Evolutionary conservation across 495 filamentous ascomycete species (phyloP).

Genomic region (Aspergillus wentii): DNA sequence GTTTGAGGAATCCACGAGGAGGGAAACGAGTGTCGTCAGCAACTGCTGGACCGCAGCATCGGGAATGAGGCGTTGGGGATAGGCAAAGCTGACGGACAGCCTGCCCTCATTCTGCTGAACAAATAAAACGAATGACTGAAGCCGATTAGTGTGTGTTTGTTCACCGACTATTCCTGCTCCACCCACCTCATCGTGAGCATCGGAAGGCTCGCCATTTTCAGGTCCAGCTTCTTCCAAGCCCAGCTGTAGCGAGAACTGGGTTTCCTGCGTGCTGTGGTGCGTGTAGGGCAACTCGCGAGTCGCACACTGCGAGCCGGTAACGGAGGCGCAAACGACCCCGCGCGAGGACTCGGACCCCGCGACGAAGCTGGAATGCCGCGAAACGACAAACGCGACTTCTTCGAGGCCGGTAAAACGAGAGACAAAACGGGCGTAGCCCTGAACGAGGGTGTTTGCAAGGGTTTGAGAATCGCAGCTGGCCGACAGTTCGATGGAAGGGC

Average conservation of each 20-base stretch:
- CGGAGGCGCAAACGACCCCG: constrained; percentile 9
- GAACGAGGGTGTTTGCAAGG: constrained; percentile 9
- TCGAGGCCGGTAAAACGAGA: constrained; percentile 16
- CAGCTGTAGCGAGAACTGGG: constrained; percentile 17
- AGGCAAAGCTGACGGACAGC: constrained; percentile 13
- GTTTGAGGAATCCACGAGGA: constrained; percentile 10
- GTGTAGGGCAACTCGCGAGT: constrained; percentile 8
- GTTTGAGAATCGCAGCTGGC: constrained; percentile 6
- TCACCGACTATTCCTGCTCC: too few relatives aligned
- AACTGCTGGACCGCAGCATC: constrained; percentile 12
- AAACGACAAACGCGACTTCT: constrained; percentile 16
- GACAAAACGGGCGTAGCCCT: constrained; percentile 19
- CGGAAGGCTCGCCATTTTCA: constrained; percentile 15
- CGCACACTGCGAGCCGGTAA: constrained; percentile 2
- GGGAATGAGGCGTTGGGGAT: constrained; percentile 15
- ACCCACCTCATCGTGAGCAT: too few relatives aligned
- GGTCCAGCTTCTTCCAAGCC: constrained; percentile 6
- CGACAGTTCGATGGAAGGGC: constrained; percentile 5
- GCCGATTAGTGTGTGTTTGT: neutral
- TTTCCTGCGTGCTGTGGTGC: constrained; percentile 10
- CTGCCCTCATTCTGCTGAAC: constrained; percentile 4
- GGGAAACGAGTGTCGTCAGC: constrained; percentile 8
- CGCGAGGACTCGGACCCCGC: neutral
- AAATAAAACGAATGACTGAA: constrained; percentile 10
- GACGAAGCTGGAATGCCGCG: constrained; percentile 4